phyloP scores from a whole-genome alignment of 139 green algal species.

The Dunaliella sp. region DNA sequence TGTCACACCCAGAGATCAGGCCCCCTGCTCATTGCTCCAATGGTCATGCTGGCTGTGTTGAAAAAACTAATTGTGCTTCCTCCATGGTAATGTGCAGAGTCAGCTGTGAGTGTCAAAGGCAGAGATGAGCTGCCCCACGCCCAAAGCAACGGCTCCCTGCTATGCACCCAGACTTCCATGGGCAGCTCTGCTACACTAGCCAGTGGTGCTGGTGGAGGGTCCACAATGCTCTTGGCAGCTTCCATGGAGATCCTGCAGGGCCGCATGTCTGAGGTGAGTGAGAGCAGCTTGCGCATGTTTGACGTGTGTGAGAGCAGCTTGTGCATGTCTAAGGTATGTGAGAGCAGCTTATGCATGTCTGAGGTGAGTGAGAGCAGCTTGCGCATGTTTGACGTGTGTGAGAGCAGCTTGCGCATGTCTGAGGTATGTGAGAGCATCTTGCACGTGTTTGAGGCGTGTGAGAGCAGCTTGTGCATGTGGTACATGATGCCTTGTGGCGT shows the following conservation, averaged over 20 bases:
- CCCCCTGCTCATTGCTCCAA: too few relatives aligned
- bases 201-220: background rate
- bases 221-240: background rate
- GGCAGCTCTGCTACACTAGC: background rate
- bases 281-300: background rate
- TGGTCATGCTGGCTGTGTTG: too few relatives aligned
- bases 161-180: background rate
- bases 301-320: background rate
- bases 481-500: too few relatives aligned
- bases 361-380: background rate
- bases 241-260: background rate
- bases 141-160: background rate
- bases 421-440: background rate
- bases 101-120: too few relatives aligned
- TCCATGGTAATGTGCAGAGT: too few relatives aligned
- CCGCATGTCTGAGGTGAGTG: background rate
- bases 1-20: too few relatives aligned
- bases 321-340: background rate
- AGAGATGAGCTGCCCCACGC: background rate
- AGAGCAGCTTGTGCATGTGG: too few relatives aligned
- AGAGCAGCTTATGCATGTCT: background rate
- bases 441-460: background rate
- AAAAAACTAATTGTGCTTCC: too few relatives aligned
- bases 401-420: background rate
- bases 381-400: background rate